Evolutionary conservation across 495 filamentous ascomycete species (phyloP).

Genomic region (Alectoria sarmentosa): DNA sequence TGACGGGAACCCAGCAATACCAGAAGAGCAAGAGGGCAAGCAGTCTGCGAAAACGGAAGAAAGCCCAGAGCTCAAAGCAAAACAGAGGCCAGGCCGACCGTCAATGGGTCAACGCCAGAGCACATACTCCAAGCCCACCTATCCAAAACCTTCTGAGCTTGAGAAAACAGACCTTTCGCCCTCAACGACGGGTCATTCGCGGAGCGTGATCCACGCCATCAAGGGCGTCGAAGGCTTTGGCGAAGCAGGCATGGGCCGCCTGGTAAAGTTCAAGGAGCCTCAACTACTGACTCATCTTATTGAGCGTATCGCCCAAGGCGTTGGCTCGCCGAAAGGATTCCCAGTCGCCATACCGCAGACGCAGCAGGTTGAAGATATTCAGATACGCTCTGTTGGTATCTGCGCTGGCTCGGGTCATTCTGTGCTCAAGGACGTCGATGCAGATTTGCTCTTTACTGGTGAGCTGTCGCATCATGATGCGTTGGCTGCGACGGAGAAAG

Average conservation of each 20-base stretch:
- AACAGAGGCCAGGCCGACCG: constrained; percentile 17
- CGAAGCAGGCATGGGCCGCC: constrained; percentile 69
- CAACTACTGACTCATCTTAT: constrained; percentile 56
- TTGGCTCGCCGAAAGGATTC: constrained; percentile 59
- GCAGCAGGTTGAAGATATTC: constrained; percentile 42
- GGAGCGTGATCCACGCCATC: constrained; percentile 46
- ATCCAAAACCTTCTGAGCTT: constrained; percentile 30
- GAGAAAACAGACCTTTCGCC: constrained; percentile 23
- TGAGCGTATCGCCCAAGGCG: constrained; percentile 49
- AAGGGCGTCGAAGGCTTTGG: constrained; percentile 43
- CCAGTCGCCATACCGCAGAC: constrained; percentile 63
- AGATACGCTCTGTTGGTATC: constrained; percentile 55
- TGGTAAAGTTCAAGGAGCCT: constrained; percentile 53
- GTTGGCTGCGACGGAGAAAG: constrained; percentile 76
- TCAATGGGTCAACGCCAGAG: constrained; percentile 18
- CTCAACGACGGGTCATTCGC: constrained; percentile 39
- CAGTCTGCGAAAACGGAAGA: not conserved
- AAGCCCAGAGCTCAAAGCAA: constrained; percentile 9
- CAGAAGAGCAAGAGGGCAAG: constrained; percentile 13
- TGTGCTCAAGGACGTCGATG: constrained; percentile 57
- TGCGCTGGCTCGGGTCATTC: constrained; percentile 81
- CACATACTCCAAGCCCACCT: constrained; percentile 39
- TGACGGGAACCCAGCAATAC: constrained; percentile 12
- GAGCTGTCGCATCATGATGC: constrained; percentile 92
- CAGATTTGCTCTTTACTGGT: constrained; percentile 80